phyloP scores from a whole-genome alignment of 2,329 filamentous ascomycete species.

The Akanthomyces muscarius region DNA sequence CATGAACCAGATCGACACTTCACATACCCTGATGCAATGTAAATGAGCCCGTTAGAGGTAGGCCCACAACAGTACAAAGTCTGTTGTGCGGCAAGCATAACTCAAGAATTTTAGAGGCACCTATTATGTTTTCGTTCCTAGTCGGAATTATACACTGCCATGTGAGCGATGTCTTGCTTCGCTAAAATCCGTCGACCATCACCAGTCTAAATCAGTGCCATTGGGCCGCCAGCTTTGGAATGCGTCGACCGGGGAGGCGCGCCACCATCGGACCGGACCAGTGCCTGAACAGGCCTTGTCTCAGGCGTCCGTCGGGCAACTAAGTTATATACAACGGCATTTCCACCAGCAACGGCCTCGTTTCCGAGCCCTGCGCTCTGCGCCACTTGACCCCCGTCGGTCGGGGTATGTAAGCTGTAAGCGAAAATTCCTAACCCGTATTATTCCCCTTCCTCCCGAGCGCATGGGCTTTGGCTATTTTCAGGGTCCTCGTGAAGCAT shows the following conservation, averaged over 20 bases:
- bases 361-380: not conserved
- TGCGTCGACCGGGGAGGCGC: not conserved
- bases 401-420: too few species aligned
- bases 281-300: not conserved
- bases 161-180: not conserved
- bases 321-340: not conserved
- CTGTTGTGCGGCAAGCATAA: too few species aligned
- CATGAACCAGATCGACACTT: too few species aligned
- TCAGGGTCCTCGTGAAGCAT: not conserved
- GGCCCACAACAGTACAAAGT: too few species aligned
- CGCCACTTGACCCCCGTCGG: too few species aligned
- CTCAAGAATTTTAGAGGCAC: too few species aligned
- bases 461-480: not conserved
- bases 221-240: not conserved
- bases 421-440: not conserved
- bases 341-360: not conserved
- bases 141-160: not conserved
- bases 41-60: too few species aligned
- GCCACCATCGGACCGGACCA: not conserved
- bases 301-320: not conserved
- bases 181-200: not conserved
- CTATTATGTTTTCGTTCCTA: not conserved
- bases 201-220: not conserved
- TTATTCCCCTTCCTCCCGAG: too few species aligned
- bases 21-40: too few species aligned